Conservation (phyloP, 768 basidiomycete genomes). For the Cubamyces lactineus region DNA sequence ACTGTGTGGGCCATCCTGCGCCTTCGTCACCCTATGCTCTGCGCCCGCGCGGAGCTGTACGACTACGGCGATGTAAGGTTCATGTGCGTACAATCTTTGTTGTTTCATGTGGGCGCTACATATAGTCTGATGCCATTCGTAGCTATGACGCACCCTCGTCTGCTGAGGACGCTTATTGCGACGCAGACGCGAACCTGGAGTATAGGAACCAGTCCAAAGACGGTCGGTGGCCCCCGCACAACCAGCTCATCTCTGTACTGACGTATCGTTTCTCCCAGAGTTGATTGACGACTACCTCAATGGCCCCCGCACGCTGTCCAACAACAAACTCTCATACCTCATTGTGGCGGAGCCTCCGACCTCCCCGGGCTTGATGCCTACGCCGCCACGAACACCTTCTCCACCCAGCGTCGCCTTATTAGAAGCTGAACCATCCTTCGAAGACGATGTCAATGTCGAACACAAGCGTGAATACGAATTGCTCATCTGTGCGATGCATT, state of each 20-base stretch:
- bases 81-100: slow-evolving; percentile 48
- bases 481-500: slow-evolving; percentile 78
- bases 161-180: slow-evolving; percentile 46
- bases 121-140: neutral
- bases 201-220: slow-evolving; percentile 57
- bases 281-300: slow-evolving; percentile 76
- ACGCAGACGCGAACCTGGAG: slow-evolving; percentile 53
- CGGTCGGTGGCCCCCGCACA: slow-evolving; percentile 42
- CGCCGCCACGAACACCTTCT: slow-evolving; percentile 40
- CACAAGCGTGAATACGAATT: slow-evolving; percentile 53
- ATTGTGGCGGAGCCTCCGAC: slow-evolving; percentile 46
- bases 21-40: slow-evolving; percentile 72
- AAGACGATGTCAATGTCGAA: slow-evolving; percentile 22
- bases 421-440: slow-evolving; percentile 20
- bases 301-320: slow-evolving; percentile 72
- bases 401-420: slow-evolving; percentile 13
- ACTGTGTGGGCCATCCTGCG: slow-evolving; percentile 76
- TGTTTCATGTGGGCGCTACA: slow-evolving; percentile 3
- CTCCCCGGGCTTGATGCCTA: slow-evolving; percentile 28
- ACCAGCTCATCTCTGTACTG: neutral
- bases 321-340: slow-evolving; percentile 67
- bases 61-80: slow-evolving; percentile 69
- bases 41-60: slow-evolving; percentile 60
- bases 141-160: slow-evolving; percentile 53
- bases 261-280: slow-evolving; percentile 39